A percentile compares a stretch with the other conserved stretches of the same genome.
phyloP scores from a whole-genome alignment of 1,284 basidiomycete species.

The Tremellales sp. region DNA sequence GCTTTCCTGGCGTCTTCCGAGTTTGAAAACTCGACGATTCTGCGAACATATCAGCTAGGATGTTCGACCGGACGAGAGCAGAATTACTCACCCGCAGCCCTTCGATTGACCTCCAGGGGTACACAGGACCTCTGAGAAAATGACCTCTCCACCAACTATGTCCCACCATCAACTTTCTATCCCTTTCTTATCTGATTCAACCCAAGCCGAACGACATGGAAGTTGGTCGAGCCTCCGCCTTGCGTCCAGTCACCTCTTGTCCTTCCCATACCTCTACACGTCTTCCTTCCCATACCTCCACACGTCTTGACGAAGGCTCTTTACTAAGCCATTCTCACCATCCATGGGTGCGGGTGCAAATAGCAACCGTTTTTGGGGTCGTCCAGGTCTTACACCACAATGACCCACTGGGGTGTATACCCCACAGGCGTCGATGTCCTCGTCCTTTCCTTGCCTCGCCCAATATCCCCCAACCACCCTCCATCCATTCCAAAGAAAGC shows the following conservation, averaged over 20 bases:
- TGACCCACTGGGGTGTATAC: no score
- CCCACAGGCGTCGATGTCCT: background rate
- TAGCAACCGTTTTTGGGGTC: no score
- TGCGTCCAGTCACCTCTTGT: no score
- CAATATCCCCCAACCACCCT: background rate
- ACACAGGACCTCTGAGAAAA: conserved; percentile 96
- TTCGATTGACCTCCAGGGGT: conserved; percentile 96
- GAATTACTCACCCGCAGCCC: conserved; percentile 85
- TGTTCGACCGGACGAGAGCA: conserved; percentile 3
- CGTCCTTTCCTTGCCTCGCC: background rate
- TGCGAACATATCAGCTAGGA: conserved; percentile 41
- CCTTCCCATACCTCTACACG: no score
- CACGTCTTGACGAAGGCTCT: no score
- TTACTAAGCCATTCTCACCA: no score
- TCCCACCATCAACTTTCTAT: conserved; percentile 24
- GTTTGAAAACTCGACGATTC: conserved; percentile 86
- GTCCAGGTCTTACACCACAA: no score
- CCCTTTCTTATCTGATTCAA: conserved; percentile 5
- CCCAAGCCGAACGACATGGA: conserved; percentile 1
- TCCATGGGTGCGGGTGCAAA: no score
- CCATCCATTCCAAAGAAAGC: conserved; percentile 52
- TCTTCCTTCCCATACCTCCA: no score
- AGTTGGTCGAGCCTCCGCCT: no score
- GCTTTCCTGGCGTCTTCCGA: conserved; percentile 79
- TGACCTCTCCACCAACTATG: conserved; percentile 83